Base-by-base conservation (phyloP, 2,329 filamentous ascomycete species). In the Aspergillus alliaceus region DNA sequence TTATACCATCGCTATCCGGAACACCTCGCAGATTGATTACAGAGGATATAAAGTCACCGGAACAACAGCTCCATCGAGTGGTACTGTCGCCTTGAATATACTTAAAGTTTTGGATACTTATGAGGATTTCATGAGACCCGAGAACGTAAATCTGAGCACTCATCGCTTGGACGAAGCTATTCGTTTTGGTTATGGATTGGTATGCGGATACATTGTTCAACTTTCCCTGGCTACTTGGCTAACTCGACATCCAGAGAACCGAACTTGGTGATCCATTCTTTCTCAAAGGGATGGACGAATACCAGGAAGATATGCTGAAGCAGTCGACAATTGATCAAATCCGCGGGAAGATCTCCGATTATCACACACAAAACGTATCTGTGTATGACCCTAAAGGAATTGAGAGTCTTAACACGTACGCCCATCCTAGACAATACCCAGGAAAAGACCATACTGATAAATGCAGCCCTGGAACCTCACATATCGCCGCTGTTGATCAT, bases 81-180 rank as follows among this genome's bases (percentile, higher is more conserved):
- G 93, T 9, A 84, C 84, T 44, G 86, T 97, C 1, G 86, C 86
- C 4, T 79, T 96, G 65, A 86, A 85, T 55, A 86, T 88, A 2
- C 79, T 98, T 68, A 96, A 96, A 69, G 91, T 88, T 31, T 83
- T 97, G 73, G 88, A 93, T 72, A 89, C 90, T 18, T 96, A 91
- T 67, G 76, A 83, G 0, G 73, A 77, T 35, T 86, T 93, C 48
- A 86, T 85, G 18, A 76, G 85, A 12, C 74, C 81, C 1, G 77
- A 84, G 42, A 76, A 74, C 18, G 63, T 83, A 20, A 87, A 91
- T 64, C 77, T 96, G 0, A 91, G 87, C 35, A 88, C 88, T 0
- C 95, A 98, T 74, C 85, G 90, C 14, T 83, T 96, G 62, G 86
- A 91, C 68, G 95, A 98, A 79, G 89, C 92, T 12, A 91, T 96